phyloP scores from a whole-genome alignment of 148 eudicot genomes.

The Camellia sinensis region DNA sequence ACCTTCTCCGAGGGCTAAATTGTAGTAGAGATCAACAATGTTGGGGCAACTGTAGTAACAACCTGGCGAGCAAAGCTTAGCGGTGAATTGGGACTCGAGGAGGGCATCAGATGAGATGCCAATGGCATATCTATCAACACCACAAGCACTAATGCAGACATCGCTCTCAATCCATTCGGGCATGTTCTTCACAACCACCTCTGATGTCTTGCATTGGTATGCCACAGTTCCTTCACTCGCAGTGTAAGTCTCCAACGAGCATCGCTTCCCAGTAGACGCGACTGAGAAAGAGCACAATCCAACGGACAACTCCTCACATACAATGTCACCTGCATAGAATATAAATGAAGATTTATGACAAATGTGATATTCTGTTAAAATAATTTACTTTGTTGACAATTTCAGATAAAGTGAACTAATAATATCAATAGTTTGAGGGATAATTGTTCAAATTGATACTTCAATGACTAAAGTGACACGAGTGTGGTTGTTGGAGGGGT shows the following conservation, averaged over 20 bases:
- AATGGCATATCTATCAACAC: constrained; percentile 29
- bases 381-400: too few species aligned
- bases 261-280: constrained; percentile 32
- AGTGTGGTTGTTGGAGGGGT: too few species aligned
- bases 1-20: constrained; percentile 46
- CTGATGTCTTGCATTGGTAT: constrained; percentile 35
- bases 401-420: too few species aligned
- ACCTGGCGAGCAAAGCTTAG: constrained; percentile 30
- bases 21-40: constrained; percentile 40
- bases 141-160: constrained; percentile 32
- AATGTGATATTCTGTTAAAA: too few species aligned
- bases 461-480: too few species aligned
- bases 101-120: constrained; percentile 46
- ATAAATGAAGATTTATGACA: too few species aligned
- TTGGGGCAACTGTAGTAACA: constrained; percentile 42
- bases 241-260: constrained; percentile 33
- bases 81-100: constrained; percentile 24
- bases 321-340: constrained; percentile 26
- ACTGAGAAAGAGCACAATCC: constrained; percentile 37
- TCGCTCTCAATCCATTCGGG: constrained; percentile 37
- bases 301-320: constrained; percentile 39
- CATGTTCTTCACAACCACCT: constrained; percentile 25
- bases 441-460: too few species aligned
- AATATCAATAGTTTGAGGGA: too few species aligned
- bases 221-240: constrained; percentile 3